Evolutionary conservation across 2,329 filamentous ascomycete species (phyloP).

Genomic region (Beauveria pseudobassiana): DNA sequence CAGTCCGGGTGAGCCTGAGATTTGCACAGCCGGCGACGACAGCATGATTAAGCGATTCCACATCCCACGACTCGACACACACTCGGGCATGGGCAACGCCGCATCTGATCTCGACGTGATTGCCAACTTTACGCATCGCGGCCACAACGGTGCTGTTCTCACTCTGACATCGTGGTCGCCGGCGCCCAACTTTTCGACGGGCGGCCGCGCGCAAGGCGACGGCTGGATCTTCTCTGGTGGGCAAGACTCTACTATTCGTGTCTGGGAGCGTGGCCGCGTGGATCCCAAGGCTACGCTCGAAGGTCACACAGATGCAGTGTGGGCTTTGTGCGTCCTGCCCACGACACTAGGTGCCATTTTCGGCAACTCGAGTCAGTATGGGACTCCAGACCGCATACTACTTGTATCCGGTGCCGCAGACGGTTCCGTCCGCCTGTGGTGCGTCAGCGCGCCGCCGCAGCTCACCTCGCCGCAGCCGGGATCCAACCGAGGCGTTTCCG

Average conservation of each 20-base stretch:
- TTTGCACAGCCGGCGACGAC: constrained; percentile 93
- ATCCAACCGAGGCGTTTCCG: constrained; percentile 46
- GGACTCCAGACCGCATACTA: constrained; percentile 75
- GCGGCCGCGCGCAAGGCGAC: constrained; percentile 79
- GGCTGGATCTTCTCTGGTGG: constrained; percentile 99
- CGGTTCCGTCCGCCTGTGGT: constrained; percentile 88
- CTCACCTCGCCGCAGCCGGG: constrained; percentile 72
- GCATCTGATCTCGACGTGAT: constrained; percentile 81
- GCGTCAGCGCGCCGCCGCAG: constrained; percentile 84
- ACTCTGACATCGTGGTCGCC: constrained; percentile 81
- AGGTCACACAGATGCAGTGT: constrained; percentile 91
- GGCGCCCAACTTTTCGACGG: constrained; percentile 80
- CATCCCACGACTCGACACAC: constrained; percentile 69
- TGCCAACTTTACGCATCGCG: constrained; percentile 91
- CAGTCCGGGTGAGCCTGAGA: constrained; percentile 90
- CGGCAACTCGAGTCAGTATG: constrained; percentile 65
- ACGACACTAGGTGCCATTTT: constrained; percentile 75
- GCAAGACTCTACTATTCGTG: constrained; percentile 83
- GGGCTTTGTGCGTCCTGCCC: constrained; percentile 89
- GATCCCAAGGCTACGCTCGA: constrained; percentile 93
- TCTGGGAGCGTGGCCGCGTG: constrained; percentile 91
- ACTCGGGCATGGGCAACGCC: constrained; percentile 39
- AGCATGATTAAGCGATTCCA: constrained; percentile 96
- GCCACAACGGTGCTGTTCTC: constrained; percentile 85
- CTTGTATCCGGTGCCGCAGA: constrained; percentile 90